Percentiles rank a stretch among this genome's conserved stretches.
These are phyloP conservation scores for Nicotiana undulata DNA, from an alignment of 257 asterid genomes.

Conservation along the genomic window DNA sequence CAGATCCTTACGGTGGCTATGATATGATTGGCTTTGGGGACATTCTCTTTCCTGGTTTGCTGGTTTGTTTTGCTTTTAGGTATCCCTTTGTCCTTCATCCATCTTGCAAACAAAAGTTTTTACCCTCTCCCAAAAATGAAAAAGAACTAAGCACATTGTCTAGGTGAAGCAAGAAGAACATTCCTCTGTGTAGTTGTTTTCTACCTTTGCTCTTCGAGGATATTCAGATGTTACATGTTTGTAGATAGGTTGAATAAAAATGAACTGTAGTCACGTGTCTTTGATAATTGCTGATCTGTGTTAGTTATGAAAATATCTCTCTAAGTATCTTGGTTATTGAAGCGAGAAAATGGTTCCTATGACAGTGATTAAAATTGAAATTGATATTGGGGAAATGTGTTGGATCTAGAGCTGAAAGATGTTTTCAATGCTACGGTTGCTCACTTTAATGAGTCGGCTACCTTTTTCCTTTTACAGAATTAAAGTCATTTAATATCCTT, in stretches of 20 bases:
- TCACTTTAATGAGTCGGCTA: not conserved
- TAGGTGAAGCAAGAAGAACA: not conserved
- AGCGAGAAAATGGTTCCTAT: not conserved
- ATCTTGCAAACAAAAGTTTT: not conserved
- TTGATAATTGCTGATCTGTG: not conserved
- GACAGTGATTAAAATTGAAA: not conserved
- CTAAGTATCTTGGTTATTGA: not conserved
- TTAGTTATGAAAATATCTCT: not conserved
- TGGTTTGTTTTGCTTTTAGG: conserved; percentile 81
- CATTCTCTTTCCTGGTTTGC: conserved; percentile 86
- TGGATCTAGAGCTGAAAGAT: not conserved
- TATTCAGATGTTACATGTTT: not conserved
- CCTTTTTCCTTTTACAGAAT: not conserved
- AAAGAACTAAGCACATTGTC: not conserved
- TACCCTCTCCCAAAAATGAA: not conserved
- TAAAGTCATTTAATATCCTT: not conserved
- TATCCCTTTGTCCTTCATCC: conserved; percentile 18
- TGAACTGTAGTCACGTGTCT: not conserved
- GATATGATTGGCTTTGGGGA: conserved; percentile 99
- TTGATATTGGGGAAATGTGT: not conserved
- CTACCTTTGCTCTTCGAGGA: not conserved
- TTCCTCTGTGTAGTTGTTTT: not conserved
- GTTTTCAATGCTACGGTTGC: not conserved
- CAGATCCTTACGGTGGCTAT: conserved; percentile 92
- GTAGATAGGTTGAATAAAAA: not conserved